phyloP scores from a whole-genome alignment of 768 basidiomycete genomes.

The Mycena alexandri region DNA sequence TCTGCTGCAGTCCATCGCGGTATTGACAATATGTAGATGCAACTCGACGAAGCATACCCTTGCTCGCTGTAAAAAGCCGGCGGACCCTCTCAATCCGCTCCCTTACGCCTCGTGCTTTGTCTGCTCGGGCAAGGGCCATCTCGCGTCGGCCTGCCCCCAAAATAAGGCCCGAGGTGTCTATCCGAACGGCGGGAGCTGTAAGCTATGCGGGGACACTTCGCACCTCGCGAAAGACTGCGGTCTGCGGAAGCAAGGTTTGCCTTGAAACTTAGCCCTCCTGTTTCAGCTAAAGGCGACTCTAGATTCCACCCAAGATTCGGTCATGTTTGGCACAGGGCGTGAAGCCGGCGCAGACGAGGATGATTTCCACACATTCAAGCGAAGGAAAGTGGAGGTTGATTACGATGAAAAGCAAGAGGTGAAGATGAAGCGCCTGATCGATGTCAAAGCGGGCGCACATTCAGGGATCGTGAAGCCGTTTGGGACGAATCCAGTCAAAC shows the following conservation, averaged over 20 bases:
- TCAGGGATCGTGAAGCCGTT: conserved; percentile 55
- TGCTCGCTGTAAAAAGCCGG: conserved; percentile 78
- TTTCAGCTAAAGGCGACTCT: conserved; percentile 27
- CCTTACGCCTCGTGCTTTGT: conserved; percentile 96
- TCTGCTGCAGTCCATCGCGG: not conserved
- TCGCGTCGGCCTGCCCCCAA: conserved; percentile 85
- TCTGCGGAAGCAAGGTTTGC: conserved; percentile 69
- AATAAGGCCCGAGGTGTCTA: conserved; percentile 88
- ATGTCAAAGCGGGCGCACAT: conserved; percentile 59
- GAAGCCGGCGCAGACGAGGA: conserved; percentile 92
- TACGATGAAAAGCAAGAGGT: conserved; percentile 66
- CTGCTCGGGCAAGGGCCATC: conserved; percentile 86
- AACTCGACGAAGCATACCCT: conserved; percentile 85
- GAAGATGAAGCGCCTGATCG: conserved; percentile 54
- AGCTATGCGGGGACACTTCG: conserved; percentile 85
- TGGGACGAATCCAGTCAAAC: conserved; percentile 41
- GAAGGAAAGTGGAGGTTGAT: conserved; percentile 71
- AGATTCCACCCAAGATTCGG: conserved; percentile 54
- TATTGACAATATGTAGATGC: conserved; percentile 64
- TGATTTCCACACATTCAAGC: conserved; percentile 88
- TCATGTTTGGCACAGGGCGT: conserved; percentile 58
- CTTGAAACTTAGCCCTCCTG: not conserved
- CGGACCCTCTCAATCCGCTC: conserved; percentile 72
- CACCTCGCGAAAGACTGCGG: conserved; percentile 90
- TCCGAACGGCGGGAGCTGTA: conserved; percentile 92